Conservation (phyloP, 345 rosid species). For the Melaleuca alternifolia region DNA sequence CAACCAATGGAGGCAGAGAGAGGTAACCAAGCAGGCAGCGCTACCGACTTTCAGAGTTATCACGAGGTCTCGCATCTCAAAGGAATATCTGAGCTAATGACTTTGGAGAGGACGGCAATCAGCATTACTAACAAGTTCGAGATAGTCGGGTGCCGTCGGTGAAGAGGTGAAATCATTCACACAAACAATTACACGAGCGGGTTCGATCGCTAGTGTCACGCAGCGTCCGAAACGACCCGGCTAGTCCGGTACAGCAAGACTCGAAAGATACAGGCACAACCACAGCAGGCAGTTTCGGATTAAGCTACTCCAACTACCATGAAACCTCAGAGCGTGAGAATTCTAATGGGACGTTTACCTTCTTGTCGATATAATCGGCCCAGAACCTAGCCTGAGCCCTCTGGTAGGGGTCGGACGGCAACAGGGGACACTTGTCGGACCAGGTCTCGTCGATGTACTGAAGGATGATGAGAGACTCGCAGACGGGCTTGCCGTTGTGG, state of each 20-base stretch:
- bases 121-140: neutral
- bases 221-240: neutral
- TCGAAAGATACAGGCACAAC: neutral
- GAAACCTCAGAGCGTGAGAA: neutral
- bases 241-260: neutral
- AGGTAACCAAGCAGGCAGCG: neutral
- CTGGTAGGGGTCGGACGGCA: conserved; percentile 6
- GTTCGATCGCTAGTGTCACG: neutral
- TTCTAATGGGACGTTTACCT: neutral
- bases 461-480: conserved; percentile 2
- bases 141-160: neutral
- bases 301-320: neutral
- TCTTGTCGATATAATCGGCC: conserved; percentile 7
- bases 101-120: neutral
- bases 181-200: neutral
- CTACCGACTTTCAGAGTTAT: neutral
- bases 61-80: neutral
- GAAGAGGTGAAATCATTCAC: neutral
- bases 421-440: neutral
- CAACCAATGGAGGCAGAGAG: neutral
- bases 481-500: conserved; percentile 8
- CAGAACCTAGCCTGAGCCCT: conserved; percentile 7
- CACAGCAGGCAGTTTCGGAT: neutral
- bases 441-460: conserved; percentile 15
- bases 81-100: neutral